These are phyloP conservation scores for Peronospora farinosa DNA, from an alignment of 352 stramenopile species.

Conservation along the genomic window DNA sequence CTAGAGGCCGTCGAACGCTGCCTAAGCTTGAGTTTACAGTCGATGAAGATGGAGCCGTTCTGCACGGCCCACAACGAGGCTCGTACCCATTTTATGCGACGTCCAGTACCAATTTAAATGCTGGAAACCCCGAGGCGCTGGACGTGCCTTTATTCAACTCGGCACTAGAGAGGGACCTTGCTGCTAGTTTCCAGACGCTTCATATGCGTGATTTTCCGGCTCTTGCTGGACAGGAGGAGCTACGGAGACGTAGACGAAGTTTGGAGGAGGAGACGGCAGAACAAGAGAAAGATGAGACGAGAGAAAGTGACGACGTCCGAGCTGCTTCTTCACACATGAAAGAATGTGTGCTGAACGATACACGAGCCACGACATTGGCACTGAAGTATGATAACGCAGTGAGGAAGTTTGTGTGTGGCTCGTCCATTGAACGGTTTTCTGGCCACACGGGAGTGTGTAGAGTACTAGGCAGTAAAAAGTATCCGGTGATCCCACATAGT, in stretches of 20 bases:
- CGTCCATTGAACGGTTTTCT: slow-evolving; percentile 87
- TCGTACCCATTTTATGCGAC: slow-evolving; percentile 33
- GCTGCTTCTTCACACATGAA: slow-evolving; percentile 44
- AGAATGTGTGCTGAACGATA: slow-evolving; percentile 80
- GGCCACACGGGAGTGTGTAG: slow-evolving; percentile 87
- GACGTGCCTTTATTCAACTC: slow-evolving; percentile 22
- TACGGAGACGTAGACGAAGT: not conserved
- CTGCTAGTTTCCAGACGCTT: slow-evolving; percentile 46
- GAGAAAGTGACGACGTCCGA: slow-evolving; percentile 9
- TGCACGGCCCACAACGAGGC: slow-evolving; percentile 66
- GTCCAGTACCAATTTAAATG: slow-evolving; percentile 5
- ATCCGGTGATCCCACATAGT: slow-evolving; percentile 65
- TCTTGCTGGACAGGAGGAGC: slow-evolving; percentile 7
- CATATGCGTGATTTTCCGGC: slow-evolving; percentile 51
- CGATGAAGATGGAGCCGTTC: slow-evolving; percentile 72
- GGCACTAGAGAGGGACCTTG: slow-evolving; percentile 34
- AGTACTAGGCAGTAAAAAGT: slow-evolving; percentile 86
- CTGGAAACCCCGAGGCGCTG: slow-evolving; percentile 7
- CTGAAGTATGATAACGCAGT: slow-evolving; percentile 62
- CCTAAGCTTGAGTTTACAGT: slow-evolving; percentile 83
- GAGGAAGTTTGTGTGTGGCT: slow-evolving; percentile 76
- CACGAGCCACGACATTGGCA: slow-evolving; percentile 64
- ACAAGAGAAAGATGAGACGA: slow-evolving; percentile 10
- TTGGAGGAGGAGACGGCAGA: not conserved
- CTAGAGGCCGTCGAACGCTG: slow-evolving; percentile 56